Evolutionary conservation across 164 flowering plant species (phyloP).

Genomic region (Platanus orientalis): DNA sequence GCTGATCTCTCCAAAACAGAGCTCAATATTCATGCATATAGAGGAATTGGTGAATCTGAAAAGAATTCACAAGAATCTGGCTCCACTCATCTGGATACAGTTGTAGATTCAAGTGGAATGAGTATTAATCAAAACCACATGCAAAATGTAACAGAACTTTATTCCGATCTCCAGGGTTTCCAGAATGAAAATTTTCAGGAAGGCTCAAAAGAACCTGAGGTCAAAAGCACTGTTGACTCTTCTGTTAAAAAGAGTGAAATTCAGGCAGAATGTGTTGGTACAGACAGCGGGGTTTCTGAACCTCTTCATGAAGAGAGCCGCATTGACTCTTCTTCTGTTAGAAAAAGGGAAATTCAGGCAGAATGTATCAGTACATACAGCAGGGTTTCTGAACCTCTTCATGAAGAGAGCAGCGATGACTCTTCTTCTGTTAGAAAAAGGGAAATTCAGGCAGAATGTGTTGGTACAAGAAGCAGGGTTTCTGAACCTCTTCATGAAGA

Average conservation of each 20-base stretch:
- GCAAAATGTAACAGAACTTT: neutral
- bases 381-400: no score
- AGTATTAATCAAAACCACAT: conserved; percentile 1
- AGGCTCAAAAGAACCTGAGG: conserved; percentile 15
- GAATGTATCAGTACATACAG: no score
- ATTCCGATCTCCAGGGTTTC: conserved; percentile 1
- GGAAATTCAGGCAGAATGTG: conserved; percentile 8
- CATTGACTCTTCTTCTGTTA: no score
- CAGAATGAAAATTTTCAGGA: conserved; percentile 11
- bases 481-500: conserved; percentile 16
- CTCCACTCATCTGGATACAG: neutral
- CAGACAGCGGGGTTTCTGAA: no score
- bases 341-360: no score
- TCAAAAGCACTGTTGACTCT: neutral
- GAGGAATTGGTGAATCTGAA: neutral
- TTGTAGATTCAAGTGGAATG: conserved; percentile 9
- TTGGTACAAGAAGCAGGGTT: conserved; percentile 1
- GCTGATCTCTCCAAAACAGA: neutral
- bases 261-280: no score
- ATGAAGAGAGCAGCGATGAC: no score
- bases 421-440: neutral
- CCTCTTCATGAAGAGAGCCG: no score
- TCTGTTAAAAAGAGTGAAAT: no score
- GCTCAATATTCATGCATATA: no score
- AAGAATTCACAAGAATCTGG: conserved; percentile 6